Percentiles rank a stretch among this genome's conserved stretches.
phyloP scores from a whole-genome alignment of 2,329 filamentous ascomycete genomes.

The Colletotrichum echinochloae region DNA sequence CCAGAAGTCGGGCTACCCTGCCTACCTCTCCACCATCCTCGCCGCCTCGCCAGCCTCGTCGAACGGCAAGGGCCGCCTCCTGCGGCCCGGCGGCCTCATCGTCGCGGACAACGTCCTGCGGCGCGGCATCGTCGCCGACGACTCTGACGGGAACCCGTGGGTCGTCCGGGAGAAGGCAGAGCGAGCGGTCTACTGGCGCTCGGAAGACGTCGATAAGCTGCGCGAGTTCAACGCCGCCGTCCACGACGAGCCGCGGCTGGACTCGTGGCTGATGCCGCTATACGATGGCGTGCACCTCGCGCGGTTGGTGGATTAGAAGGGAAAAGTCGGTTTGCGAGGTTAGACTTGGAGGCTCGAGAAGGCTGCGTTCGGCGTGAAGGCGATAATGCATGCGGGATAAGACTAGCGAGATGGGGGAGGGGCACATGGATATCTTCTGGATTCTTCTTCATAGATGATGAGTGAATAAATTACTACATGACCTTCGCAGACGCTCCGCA shows the following conservation, averaged over 20 bases:
- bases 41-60: conserved; percentile 50
- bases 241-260: conserved; percentile 49
- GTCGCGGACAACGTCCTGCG: conserved; percentile 67
- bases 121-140: conserved; percentile 59
- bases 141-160: conserved; percentile 40
- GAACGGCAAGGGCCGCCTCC: conserved; percentile 52
- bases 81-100: conserved; percentile 63
- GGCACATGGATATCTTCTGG: neutral
- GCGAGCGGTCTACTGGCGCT: conserved; percentile 41
- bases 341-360: too few relatives aligned
- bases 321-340: neutral
- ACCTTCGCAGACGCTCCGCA: neutral
- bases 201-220: conserved; percentile 41
- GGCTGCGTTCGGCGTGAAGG: neutral
- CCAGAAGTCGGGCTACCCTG: conserved; percentile 64
- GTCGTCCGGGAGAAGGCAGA: conserved; percentile 31
- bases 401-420: neutral
- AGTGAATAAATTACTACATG: neutral
- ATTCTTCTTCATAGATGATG: neutral
- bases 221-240: conserved; percentile 43
- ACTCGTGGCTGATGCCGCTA: conserved; percentile 56
- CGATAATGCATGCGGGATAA: neutral
- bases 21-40: conserved; percentile 61
- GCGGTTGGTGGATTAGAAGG: conserved; percentile 50
- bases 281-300: conserved; percentile 58